A percentile compares a stretch with the other conserved stretches of the same genome.
Evolutionary conservation across 805 yeast species (phyloP).

Genomic region (Spathaspora sp.): DNA sequence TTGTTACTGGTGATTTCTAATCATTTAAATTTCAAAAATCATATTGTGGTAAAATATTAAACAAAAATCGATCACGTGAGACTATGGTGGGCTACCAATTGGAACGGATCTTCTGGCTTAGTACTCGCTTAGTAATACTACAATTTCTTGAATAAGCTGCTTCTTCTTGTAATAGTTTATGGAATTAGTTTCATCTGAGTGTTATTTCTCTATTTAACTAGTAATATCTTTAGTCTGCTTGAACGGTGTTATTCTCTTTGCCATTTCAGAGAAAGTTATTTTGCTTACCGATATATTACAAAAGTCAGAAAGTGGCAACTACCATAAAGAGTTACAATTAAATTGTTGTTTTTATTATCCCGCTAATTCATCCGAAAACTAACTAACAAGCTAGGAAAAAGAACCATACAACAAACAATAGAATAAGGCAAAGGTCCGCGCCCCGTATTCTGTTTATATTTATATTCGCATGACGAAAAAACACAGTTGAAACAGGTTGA

Average conservation of each 20-base stretch:
- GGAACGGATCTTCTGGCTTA: too few species aligned
- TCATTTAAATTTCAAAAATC: background rate
- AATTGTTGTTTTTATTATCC: background rate
- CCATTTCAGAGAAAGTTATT: too few species aligned
- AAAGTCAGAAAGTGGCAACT: too few species aligned
- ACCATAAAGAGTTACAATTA: background rate
- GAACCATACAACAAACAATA: background rate
- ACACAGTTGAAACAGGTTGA: background rate
- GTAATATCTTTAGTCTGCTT: too few species aligned
- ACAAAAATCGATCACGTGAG: background rate
- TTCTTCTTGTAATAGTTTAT: too few species aligned
- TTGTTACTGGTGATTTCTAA: background rate
- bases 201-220: too few species aligned
- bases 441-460: background rate
- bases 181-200: too few species aligned
- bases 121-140: too few species aligned
- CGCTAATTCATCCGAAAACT: background rate
- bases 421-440: background rate
- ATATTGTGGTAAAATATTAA: background rate
- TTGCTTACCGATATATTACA: too few species aligned
- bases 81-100: too few species aligned
- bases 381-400: background rate
- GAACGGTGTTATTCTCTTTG: too few species aligned
- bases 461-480: background rate
- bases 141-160: too few species aligned